Evolutionary conservation across 768 basidiomycete species (phyloP), one percentile per base, ranked within the genome.

Genomic region (Xerocomellus intermedius): DNA sequence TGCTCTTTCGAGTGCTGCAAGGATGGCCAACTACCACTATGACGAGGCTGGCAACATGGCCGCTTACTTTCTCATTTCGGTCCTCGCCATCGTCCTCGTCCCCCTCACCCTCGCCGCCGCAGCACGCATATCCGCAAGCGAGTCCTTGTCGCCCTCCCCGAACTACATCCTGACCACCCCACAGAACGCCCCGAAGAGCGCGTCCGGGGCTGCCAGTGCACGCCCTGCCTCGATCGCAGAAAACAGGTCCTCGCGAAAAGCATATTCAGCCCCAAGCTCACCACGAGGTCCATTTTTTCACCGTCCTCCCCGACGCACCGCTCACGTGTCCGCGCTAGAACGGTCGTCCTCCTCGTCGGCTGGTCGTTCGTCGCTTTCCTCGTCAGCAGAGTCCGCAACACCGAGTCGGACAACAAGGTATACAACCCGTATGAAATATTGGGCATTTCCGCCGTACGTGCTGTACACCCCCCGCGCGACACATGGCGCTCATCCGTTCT

Each of bases 381-480:
- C 32, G 80, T 76, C n/a, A 87, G 87, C 74, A 79, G 80, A 65
- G 85, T 83, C 35, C 77, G 82, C 8, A 54, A 64, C 26, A 74
- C 81, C 55, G 77, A 82, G 60, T 60, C 79, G 50, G 84, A 90
- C 58, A 81, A 75, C 74, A 86, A 83, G 62, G 68, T 95, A 13
- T 99, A 98, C 70, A 83, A 98, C 69, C 97, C 97, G 2, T 99
- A 95, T 63, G 88, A 94, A 61, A 96, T 98, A 63, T 78, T 99
- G 24, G 94, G 89, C 17, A 82, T 98, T 54, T 73, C 72, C 5
- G 66, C 79, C 13, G 92, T 79, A 42, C 19, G 50, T 58, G 26
- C 22, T 7, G 13, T n/a, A 36, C 21, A 21, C 13, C 12, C 19
- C 4, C 3, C 41, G 1, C 16, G 14, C 37, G 10, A 46, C 30